Evolutionary conservation across 1,284 basidiomycete genomes (phyloP).

Genomic region (Hymenochaete sp.): DNA sequence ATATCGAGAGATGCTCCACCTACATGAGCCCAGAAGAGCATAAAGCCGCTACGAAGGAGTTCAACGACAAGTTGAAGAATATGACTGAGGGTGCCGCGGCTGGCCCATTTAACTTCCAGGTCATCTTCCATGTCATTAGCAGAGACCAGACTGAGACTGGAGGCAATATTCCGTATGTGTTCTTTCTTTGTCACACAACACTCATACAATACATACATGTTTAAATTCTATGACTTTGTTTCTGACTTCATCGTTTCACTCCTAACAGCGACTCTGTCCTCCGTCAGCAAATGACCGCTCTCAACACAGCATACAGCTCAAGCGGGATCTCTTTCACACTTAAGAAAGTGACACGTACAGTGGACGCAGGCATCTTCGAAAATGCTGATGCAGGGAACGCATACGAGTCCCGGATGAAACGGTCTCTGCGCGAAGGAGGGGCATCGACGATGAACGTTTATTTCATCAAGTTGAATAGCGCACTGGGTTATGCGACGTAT

Average conservation of each 20-base stretch:
- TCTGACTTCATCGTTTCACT: too few species aligned
- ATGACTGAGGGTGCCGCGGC: too few species aligned
- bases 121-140: neutral
- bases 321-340: neutral
- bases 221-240: too few species aligned
- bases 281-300: too few species aligned
- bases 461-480: neutral
- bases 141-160: neutral
- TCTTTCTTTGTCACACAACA: too few species aligned
- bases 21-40: too few species aligned
- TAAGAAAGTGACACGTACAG: neutral
- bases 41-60: too few species aligned
- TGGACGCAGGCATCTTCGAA: neutral
- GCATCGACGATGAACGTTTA: neutral
- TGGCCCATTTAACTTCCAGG: conserved; percentile 1
- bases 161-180: neutral
- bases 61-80: too few species aligned
- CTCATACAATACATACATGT: too few species aligned
- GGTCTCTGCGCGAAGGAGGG: neutral
- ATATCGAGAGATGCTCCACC: too few species aligned
- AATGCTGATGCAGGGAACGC: neutral
- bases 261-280: too few species aligned
- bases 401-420: neutral
- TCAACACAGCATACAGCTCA: too few species aligned
- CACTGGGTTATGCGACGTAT: neutral